A percentile compares a stretch with the other conserved stretches of the same genome.
Conservation (phyloP, 768 basidiomycete species). For the Lactarius psammicola region DNA sequence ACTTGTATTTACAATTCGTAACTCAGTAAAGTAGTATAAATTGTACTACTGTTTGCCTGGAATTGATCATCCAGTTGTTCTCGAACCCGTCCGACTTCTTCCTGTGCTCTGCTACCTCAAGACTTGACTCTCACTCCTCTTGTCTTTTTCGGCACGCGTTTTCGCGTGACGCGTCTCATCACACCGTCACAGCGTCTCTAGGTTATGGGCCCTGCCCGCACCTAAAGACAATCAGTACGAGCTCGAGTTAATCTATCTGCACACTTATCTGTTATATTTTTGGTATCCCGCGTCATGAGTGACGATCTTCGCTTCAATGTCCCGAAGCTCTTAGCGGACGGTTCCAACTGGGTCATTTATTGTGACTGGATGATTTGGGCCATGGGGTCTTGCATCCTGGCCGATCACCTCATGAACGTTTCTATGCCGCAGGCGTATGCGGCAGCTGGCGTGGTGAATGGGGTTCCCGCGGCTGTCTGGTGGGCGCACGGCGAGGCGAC, state of each 20-base stretch:
- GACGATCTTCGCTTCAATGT: slow-evolving; percentile 20
- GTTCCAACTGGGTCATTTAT: slow-evolving; percentile 35
- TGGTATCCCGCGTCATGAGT: neutral
- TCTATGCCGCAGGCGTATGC: slow-evolving; percentile 14
- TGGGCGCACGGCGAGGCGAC: neutral
- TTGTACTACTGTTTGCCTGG: too few species aligned
- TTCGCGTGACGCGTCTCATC: too few species aligned
- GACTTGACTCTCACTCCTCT: too few species aligned
- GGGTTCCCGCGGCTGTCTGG: neutral
- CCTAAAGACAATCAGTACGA: neutral
- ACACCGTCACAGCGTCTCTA: too few species aligned
- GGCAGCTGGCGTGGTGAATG: slow-evolving; percentile 28
- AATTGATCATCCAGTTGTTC: too few species aligned
- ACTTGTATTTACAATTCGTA: too few species aligned
- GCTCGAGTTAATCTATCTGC: neutral
- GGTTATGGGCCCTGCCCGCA: slow-evolving; percentile 23
- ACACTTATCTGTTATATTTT: neutral
- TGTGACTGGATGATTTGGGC: slow-evolving; percentile 29
- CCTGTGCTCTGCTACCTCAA: too few species aligned
- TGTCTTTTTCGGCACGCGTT: too few species aligned
- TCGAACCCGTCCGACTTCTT: too few species aligned
- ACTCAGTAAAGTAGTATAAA: too few species aligned
- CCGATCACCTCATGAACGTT: slow-evolving; percentile 28
- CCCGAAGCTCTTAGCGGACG: slow-evolving; percentile 33
- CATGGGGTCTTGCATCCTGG: slow-evolving; percentile 27